These are phyloP conservation scores for Colletotrichum spinosum DNA, from an alignment of 2,329 filamentous ascomycete genomes.

Conservation along the genomic window DNA sequence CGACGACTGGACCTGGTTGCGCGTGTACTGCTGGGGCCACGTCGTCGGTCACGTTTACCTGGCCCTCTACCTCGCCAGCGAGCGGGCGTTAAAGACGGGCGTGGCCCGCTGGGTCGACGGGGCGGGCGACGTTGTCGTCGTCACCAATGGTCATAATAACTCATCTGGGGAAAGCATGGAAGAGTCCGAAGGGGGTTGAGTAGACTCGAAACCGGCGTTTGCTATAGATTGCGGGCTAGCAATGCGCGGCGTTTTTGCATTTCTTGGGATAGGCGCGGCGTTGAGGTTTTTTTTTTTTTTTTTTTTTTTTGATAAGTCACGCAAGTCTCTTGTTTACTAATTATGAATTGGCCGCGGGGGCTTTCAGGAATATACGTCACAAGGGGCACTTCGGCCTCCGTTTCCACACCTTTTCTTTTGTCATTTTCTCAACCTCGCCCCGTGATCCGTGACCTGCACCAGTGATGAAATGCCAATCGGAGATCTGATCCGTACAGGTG, in stretches of 20 bases:
- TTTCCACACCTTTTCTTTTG: too few relatives aligned
- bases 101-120: slow-evolving; percentile 76
- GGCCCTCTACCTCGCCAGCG: slow-evolving; percentile 78
- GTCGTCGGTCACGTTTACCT: slow-evolving; percentile 79
- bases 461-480: background rate
- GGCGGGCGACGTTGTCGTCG: slow-evolving; percentile 63
- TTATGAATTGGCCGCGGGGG: background rate
- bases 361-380: too few relatives aligned
- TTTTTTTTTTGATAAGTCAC: slow-evolving; percentile 4
- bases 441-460: background rate
- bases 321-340: background rate
- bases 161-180: slow-evolving; percentile 33
- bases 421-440: background rate
- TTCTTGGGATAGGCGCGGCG: background rate
- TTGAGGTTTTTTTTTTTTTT: too few relatives aligned
- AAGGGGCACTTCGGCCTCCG: too few relatives aligned
- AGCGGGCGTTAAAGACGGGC: slow-evolving; percentile 68
- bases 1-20: slow-evolving; percentile 59
- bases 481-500: slow-evolving; percentile 1
- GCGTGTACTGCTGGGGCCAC: slow-evolving; percentile 83
- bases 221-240: slow-evolving; percentile 7
- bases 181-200: background rate
- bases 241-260: slow-evolving; percentile 1
- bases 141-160: slow-evolving; percentile 41
- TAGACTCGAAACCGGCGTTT: background rate